phyloP scores from a whole-genome alignment of 2,329 filamentous ascomycete genomes.

The Eutypa lata region DNA sequence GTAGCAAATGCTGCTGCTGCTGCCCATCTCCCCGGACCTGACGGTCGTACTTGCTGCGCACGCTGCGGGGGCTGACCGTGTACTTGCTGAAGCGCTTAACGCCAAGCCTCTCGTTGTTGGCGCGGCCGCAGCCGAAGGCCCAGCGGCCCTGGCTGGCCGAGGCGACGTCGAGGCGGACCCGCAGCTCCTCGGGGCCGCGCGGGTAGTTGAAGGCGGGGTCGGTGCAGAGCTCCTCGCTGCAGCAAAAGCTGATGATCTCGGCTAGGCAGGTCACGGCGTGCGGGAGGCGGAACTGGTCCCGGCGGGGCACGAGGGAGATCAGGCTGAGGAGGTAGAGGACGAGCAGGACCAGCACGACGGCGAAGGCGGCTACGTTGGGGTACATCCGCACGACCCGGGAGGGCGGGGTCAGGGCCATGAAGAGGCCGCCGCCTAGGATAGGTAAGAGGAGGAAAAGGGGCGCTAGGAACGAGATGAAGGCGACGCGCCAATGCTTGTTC shows the following conservation, averaged over 20 bases:
- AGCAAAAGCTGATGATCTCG: conserved; percentile 74
- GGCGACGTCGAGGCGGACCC: conserved; percentile 62
- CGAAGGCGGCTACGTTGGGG: conserved; percentile 70
- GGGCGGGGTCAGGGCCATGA: conserved; percentile 66
- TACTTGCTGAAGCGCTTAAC: conserved; percentile 27
- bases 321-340: conserved; percentile 67
- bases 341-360: conserved; percentile 68
- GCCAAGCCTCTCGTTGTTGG: conserved; percentile 24
- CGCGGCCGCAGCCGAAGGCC: conserved; percentile 44
- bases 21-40: conserved; percentile 4
- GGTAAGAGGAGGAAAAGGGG: conserved; percentile 61
- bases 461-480: conserved; percentile 57
- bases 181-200: conserved; percentile 64
- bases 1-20: too few relatives aligned
- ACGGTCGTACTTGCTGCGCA: conserved; percentile 17
- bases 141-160: conserved; percentile 48
- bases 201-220: conserved; percentile 73
- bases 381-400: conserved; percentile 59
- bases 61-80: conserved; percentile 22
- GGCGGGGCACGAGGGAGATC: conserved; percentile 56
- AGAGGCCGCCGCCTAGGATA: conserved; percentile 65
- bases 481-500: conserved; percentile 65
- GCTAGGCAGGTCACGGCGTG: conserved; percentile 71
- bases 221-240: conserved; percentile 66
- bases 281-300: conserved; percentile 63